Conservation (phyloP, 2,329 filamentous ascomycete genomes). For the Cryphonectria nitschkei region DNA sequence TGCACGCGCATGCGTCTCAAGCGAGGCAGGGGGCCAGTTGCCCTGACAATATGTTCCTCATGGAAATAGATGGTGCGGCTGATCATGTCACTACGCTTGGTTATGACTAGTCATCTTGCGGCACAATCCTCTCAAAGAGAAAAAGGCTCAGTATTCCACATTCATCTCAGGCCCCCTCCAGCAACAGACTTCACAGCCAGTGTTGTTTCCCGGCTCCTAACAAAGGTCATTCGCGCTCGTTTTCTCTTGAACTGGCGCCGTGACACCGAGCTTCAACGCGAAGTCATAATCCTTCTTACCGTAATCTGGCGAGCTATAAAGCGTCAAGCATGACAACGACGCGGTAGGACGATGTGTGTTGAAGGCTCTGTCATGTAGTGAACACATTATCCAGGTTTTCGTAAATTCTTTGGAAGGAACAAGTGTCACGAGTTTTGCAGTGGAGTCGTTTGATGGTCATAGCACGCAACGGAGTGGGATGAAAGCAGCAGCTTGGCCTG, state of each 20-base stretch:
- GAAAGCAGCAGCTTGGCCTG: neutral
- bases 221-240: neutral
- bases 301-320: neutral
- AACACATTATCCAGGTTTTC: neutral
- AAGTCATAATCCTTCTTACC: neutral
- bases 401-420: neutral
- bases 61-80: neutral
- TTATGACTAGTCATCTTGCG: neutral
- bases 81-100: neutral
- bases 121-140: neutral
- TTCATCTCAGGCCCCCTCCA: neutral
- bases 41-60: neutral
- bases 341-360: neutral
- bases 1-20: neutral
- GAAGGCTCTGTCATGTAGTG: neutral
- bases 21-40: neutral
- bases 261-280: neutral
- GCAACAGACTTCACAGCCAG: neutral
- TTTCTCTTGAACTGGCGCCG: neutral
- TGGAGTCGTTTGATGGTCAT: slow-evolving; percentile 4
- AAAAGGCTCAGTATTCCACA: neutral
- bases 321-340: neutral
- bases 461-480: neutral
- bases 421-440: slow-evolving; percentile 2
- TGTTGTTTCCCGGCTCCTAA: no score